These are phyloP conservation scores for Gossypium mustelinum DNA, from an alignment of 345 rosid genomes.

Conservation along the genomic window DNA sequence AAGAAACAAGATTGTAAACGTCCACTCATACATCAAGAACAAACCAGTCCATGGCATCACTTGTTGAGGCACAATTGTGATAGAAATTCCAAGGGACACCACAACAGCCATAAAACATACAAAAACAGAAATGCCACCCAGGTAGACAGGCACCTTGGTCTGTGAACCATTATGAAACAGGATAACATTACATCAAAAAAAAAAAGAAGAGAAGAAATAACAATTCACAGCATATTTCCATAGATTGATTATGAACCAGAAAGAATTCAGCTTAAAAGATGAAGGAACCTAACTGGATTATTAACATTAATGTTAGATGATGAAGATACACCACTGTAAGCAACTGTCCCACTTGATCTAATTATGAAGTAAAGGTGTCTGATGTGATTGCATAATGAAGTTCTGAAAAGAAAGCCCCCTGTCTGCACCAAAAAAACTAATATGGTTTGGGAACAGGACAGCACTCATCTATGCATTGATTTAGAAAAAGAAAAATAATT, in stretches of 20 bases:
- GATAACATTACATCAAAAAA: slow-evolving; percentile 21
- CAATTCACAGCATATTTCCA: not conserved
- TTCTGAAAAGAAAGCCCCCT: slow-evolving; percentile 48
- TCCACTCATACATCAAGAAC: slow-evolving; percentile 84
- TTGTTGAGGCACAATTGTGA: slow-evolving; percentile 72
- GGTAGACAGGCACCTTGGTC: slow-evolving; percentile 57
- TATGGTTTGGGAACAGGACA: not conserved
- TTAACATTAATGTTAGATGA: slow-evolving; percentile 41
- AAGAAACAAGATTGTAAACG: slow-evolving; percentile 58
- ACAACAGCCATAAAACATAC: slow-evolving; percentile 47
- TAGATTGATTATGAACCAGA: not conserved
- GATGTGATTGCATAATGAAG: slow-evolving; percentile 54
- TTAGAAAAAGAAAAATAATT: not conserved
- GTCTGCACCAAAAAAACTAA: slow-evolving; percentile 40
- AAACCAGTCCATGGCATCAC: slow-evolving; percentile 91
- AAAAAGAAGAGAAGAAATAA: slow-evolving; percentile 1
- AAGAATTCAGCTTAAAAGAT: slow-evolving; percentile 1
- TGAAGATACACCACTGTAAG: slow-evolving; percentile 56
- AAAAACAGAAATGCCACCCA: slow-evolving; percentile 59
- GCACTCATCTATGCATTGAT: not conserved
- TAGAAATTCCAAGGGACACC: slow-evolving; percentile 56
- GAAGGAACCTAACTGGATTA: slow-evolving; percentile 44
- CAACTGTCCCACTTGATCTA: slow-evolving; percentile 50
- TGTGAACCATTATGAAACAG: slow-evolving; percentile 47
- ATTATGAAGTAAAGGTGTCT: slow-evolving; percentile 58